These are phyloP conservation scores for Xylaria bambusicola DNA, from an alignment of 495 filamentous ascomycete genomes.

Conservation along the genomic window DNA sequence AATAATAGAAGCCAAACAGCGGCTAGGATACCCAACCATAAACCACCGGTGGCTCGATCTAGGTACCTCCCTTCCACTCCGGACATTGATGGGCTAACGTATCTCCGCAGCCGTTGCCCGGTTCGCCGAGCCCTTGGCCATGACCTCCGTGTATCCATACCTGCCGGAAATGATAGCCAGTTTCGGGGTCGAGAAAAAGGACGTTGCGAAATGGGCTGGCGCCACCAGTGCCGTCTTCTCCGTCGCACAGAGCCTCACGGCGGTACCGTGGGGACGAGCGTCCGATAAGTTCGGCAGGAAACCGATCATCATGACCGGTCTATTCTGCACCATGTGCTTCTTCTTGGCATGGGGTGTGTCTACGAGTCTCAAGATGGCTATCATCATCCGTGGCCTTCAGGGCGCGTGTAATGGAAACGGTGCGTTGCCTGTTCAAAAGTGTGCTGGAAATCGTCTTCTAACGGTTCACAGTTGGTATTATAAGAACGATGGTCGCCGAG, in stretches of 20 bases:
- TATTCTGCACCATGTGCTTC: conserved; percentile 71
- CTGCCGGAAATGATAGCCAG: conserved; percentile 85
- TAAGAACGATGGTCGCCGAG: conserved; percentile 70
- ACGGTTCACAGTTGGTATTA: conserved; percentile 56
- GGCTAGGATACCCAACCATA: neutral
- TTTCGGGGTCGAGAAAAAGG: conserved; percentile 69
- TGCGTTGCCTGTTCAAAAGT: conserved; percentile 27
- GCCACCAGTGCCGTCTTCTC: conserved; percentile 74
- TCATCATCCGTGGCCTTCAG: conserved; percentile 65
- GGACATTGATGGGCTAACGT: conserved; percentile 29
- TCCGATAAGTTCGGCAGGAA: conserved; percentile 77
- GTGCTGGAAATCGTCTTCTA: neutral
- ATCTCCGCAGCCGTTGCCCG: conserved; percentile 62
- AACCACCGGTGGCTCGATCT: conserved; percentile 4
- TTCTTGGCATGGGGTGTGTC: conserved; percentile 80
- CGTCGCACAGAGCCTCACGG: conserved; percentile 69
- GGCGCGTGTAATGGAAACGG: conserved; percentile 69
- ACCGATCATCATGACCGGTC: conserved; percentile 67
- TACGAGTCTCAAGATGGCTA: conserved; percentile 67
- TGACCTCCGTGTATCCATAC: conserved; percentile 88
- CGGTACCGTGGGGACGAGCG: conserved; percentile 75
- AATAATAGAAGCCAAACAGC: neutral
- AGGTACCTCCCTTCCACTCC: neutral
- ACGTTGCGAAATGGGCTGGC: conserved; percentile 77
- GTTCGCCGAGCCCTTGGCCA: conserved; percentile 82